These are phyloP conservation scores for Endothia cerciana DNA, from an alignment of 2,329 filamentous ascomycete species.

Conservation along the genomic window DNA sequence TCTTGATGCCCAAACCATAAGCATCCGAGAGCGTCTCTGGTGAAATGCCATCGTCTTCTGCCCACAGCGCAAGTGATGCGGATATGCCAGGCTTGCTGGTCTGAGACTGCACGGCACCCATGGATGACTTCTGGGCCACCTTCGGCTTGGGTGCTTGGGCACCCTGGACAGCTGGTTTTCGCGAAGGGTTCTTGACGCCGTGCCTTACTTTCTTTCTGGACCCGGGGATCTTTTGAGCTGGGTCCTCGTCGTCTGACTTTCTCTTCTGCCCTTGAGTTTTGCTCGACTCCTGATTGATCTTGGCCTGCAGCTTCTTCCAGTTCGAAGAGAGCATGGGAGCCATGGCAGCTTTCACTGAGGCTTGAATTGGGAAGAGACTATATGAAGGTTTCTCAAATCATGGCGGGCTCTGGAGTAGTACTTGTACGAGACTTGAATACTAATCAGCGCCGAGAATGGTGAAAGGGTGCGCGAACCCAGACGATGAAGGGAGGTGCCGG, in stretches of 20 bases:
- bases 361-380: background rate
- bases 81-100: conserved; percentile 48
- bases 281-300: conserved; percentile 54
- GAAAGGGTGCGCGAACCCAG: background rate
- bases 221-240: conserved; percentile 32
- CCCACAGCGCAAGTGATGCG: conserved; percentile 62
- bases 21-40: conserved; percentile 63
- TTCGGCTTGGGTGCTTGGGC: conserved; percentile 30
- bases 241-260: conserved; percentile 42
- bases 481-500: background rate
- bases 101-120: conserved; percentile 60
- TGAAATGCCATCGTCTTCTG: conserved; percentile 64
- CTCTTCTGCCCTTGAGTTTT: conserved; percentile 46
- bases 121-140: conserved; percentile 37
- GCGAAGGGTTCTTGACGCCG: conserved; percentile 17
- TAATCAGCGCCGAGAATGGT: background rate
- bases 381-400: background rate
- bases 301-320: conserved; percentile 77
- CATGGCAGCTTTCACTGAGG: conserved; percentile 38
- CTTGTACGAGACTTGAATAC: background rate
- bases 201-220: conserved; percentile 39
- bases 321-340: conserved; percentile 64
- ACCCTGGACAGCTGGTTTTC: conserved; percentile 24
- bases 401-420: background rate
- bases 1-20: conserved; percentile 59